Evolutionary conservation across 148 eudicot species (phyloP).

Genomic region (Cornus controversa): DNA sequence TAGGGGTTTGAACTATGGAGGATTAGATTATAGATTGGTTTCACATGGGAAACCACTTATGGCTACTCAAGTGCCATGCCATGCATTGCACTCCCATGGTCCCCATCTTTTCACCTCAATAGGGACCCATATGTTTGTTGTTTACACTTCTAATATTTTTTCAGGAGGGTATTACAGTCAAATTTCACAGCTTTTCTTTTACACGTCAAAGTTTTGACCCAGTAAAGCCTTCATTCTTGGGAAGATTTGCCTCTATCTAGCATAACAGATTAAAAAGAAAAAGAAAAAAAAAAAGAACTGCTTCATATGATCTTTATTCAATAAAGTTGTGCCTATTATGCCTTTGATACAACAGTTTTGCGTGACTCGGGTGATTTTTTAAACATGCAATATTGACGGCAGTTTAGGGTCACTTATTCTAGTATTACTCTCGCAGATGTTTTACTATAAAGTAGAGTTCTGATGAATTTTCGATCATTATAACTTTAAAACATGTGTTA

Average conservation of each 20-base stretch:
- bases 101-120: background rate
- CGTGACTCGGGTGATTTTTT: too few relatives aligned
- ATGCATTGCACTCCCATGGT: background rate
- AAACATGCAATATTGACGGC: too few relatives aligned
- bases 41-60: conserved; percentile 32
- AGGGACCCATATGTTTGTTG: conserved; percentile 19
- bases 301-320: too few relatives aligned
- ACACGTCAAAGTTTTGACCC: background rate
- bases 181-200: background rate
- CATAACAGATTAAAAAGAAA: too few relatives aligned
- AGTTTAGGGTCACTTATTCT: too few relatives aligned
- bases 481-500: too few relatives aligned
- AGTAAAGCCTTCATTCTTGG: background rate
- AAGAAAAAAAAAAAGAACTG: too few relatives aligned
- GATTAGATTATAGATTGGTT: background rate
- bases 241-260: background rate
- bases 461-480: too few relatives aligned
- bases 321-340: too few relatives aligned
- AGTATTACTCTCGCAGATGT: too few relatives aligned
- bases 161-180: background rate
- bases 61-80: conserved; percentile 25
- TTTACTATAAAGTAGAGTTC: too few relatives aligned
- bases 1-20: background rate
- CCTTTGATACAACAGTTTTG: too few relatives aligned
- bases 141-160: background rate